Conservation (phyloP, 495 filamentous ascomycete species). For the Antarctomyces pellizariae region DNA sequence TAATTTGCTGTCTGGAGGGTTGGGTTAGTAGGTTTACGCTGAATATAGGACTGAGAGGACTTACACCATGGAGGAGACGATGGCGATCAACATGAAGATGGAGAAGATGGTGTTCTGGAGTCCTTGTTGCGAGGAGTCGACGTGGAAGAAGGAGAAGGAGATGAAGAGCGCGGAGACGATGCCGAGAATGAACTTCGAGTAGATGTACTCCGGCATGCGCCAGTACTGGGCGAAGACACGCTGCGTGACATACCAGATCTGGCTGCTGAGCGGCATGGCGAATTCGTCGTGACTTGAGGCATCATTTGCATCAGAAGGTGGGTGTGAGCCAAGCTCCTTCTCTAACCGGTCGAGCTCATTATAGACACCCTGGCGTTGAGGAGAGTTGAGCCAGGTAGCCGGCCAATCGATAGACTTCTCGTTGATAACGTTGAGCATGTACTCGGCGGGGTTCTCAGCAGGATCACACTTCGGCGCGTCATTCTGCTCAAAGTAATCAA, state of each 20-base stretch:
- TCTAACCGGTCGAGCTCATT: constrained; percentile 52
- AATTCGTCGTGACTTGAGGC: constrained; percentile 13
- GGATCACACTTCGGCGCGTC: constrained; percentile 48
- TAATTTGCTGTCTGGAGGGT: constrained; percentile 21
- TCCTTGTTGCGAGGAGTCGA: constrained; percentile 36
- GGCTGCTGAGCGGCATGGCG: constrained; percentile 31
- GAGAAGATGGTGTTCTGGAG: constrained; percentile 39
- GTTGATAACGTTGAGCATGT: constrained; percentile 8
- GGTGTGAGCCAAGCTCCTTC: constrained; percentile 22
- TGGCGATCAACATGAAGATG: constrained; percentile 46
- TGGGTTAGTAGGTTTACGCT: constrained; percentile 6
- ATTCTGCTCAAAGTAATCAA: constrained; percentile 48
- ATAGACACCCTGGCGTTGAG: constrained; percentile 38
- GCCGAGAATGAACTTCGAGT: constrained; percentile 33
- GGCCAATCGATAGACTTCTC: constrained; percentile 43
- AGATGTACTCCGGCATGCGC: constrained; percentile 33
- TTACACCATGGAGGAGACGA: too few relatives aligned
- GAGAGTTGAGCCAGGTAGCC: constrained; percentile 47
- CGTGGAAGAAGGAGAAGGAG: constrained; percentile 42
- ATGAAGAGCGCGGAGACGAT: constrained; percentile 40
- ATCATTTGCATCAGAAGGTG: constrained; percentile 6
- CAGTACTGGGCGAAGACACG: constrained; percentile 35
- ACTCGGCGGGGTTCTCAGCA: constrained; percentile 36
- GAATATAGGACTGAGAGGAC: background rate
- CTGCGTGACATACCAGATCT: constrained; percentile 23